Evolutionary conservation across 2,329 filamentous ascomycete species (phyloP).

Genomic region (Geosmithia flava): DNA sequence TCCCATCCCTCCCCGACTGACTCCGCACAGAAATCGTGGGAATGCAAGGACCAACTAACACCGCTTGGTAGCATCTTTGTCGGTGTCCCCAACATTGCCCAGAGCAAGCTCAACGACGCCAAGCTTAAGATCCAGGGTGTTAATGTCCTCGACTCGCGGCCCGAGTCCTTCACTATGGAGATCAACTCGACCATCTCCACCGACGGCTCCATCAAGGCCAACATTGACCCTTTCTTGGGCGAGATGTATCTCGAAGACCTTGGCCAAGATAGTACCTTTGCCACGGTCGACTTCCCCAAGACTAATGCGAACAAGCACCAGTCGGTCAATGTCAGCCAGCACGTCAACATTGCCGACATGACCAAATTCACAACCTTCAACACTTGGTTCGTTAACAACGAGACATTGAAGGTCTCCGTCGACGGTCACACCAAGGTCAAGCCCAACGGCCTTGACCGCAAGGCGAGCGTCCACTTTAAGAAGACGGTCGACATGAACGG

Average conservation of each 20-base stretch:
- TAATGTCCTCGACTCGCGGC: slow-evolving; percentile 30
- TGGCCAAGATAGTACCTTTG: slow-evolving; percentile 33
- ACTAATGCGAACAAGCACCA: slow-evolving; percentile 35
- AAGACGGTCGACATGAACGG: slow-evolving; percentile 40
- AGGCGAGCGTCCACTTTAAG: slow-evolving; percentile 39
- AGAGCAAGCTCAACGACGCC: slow-evolving; percentile 41
- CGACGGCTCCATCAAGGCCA: slow-evolving; percentile 37
- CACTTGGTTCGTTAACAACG: slow-evolving; percentile 36
- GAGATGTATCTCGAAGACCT: slow-evolving; percentile 42
- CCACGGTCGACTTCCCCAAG: slow-evolving; percentile 36
- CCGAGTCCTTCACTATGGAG: slow-evolving; percentile 32
- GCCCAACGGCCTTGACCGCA: slow-evolving; percentile 33
- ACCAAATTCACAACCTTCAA: slow-evolving; percentile 42
- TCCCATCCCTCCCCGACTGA: background rate
- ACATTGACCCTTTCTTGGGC: slow-evolving; percentile 36
- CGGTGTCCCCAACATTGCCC: slow-evolving; percentile 42
- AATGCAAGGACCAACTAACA: background rate
- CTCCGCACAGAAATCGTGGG: no score
- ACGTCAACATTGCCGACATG: slow-evolving; percentile 30
- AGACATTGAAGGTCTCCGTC: slow-evolving; percentile 36
- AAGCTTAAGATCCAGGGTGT: slow-evolving; percentile 39
- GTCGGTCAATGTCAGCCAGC: slow-evolving; percentile 38
- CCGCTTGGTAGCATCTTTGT: slow-evolving; percentile 35
- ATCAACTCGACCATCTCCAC: slow-evolving; percentile 44
- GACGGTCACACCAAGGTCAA: slow-evolving; percentile 38